Evolutionary conservation across 345 rosid species (phyloP).

Genomic region (Linum lewisii): DNA sequence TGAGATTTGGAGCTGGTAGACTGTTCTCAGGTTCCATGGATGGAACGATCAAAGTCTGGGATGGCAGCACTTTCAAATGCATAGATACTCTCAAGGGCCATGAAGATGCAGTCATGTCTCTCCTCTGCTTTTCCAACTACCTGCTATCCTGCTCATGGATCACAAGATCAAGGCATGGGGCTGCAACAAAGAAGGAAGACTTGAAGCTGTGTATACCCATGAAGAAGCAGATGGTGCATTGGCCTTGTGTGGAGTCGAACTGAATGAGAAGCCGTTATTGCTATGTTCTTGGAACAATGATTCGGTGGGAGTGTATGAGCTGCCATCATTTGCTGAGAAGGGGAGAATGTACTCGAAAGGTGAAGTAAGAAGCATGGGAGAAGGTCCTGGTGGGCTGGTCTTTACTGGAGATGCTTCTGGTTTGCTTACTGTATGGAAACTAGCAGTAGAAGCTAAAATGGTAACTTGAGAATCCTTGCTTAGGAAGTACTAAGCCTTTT

Average conservation of each 20-base stretch:
- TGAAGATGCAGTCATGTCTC: slow-evolving; percentile 12
- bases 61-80: slow-evolving; percentile 6
- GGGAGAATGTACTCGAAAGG: neutral
- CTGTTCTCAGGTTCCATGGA: slow-evolving; percentile 18
- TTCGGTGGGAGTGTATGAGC: neutral
- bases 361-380: neutral
- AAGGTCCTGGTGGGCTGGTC: neutral
- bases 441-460: neutral
- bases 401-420: neutral
- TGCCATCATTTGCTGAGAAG: neutral
- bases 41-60: slow-evolving; percentile 12
- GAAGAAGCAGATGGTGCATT: slow-evolving; percentile 8
- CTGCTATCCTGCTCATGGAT: slow-evolving; percentile 14
- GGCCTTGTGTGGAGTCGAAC: slow-evolving; percentile 10
- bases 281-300: neutral
- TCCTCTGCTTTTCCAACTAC: slow-evolving; percentile 11
- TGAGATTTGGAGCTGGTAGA: neutral
- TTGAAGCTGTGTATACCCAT: slow-evolving; percentile 9
- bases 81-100: slow-evolving; percentile 8
- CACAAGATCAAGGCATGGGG: slow-evolving; percentile 8
- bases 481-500: too few species aligned
- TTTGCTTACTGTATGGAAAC: neutral
- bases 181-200: neutral
- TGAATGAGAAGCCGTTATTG: neutral
- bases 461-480: neutral